These are phyloP conservation scores for Crithidia sp. DNA, from an alignment of 208 protist genomes.

Conservation along the genomic window DNA sequence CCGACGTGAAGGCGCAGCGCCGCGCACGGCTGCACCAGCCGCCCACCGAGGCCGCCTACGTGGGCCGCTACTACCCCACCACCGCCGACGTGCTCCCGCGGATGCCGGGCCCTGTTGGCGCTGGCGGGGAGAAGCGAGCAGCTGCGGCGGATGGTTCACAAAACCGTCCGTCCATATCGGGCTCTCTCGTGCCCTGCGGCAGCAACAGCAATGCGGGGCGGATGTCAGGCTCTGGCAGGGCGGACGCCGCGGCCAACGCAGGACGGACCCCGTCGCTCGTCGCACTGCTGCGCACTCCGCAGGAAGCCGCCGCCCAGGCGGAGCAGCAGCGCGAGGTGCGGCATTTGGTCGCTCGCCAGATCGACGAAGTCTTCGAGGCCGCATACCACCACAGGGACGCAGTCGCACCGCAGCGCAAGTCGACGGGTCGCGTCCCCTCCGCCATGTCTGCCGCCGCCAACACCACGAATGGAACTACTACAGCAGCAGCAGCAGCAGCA, in stretches of 20 bases:
- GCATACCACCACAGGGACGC: constrained; percentile 38
- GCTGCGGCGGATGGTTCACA: neutral
- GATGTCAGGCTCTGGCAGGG: neutral
- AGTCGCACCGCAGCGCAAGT: constrained; percentile 15
- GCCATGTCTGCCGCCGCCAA: neutral
- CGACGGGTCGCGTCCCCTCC: constrained; percentile 1
- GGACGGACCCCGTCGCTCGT: constrained; percentile 2
- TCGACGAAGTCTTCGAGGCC: constrained; percentile 65
- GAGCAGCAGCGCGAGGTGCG: constrained; percentile 36
- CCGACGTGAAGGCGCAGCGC: constrained; percentile 12
- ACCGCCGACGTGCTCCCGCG: constrained; percentile 8
- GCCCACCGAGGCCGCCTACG: constrained; percentile 20
- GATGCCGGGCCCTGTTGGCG: neutral
- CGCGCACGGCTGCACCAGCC: constrained; percentile 22
- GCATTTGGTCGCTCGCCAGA: constrained; percentile 36
- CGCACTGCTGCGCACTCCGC: constrained; percentile 10
- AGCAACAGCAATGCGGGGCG: neutral
- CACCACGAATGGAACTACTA: too few species aligned
- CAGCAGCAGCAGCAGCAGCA: neutral
- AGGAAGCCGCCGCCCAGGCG: constrained; percentile 17
- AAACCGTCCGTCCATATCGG: too few species aligned
- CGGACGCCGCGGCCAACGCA: neutral
- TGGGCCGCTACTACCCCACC: constrained; percentile 32
- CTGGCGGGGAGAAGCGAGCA: neutral
- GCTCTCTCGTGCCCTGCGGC: too few species aligned